A percentile compares a stretch with the other conserved stretches of the same genome.
Conservation (phyloP, 2,329 filamentous ascomycete species). For the Fusarium pseudoanthophilum region DNA sequence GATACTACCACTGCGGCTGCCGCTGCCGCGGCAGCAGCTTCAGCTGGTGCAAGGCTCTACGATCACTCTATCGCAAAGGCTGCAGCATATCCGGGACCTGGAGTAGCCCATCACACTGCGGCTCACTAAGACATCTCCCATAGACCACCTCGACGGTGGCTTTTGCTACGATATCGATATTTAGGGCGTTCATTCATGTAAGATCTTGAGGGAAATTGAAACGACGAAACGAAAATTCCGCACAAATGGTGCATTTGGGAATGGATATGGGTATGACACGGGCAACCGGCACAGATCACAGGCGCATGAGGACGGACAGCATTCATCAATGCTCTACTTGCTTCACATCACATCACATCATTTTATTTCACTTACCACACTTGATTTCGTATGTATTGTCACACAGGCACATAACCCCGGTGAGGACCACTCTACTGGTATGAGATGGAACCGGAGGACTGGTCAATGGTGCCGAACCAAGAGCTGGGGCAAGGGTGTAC, state of each 20-base stretch:
- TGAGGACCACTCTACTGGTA: constrained; percentile 34
- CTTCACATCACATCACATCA: neutral
- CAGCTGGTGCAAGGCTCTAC: constrained; percentile 29
- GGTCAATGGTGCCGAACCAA: constrained; percentile 23
- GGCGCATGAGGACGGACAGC: constrained; percentile 38
- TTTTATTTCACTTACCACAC: constrained; percentile 8
- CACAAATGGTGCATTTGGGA: constrained; percentile 27
- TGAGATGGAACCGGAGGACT: constrained; percentile 23
- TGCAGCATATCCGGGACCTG: constrained; percentile 25
- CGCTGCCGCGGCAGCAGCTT: constrained; percentile 17
- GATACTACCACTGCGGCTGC: constrained; percentile 21
- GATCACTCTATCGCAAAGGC: constrained; percentile 33
- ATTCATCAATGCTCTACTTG: constrained; percentile 31
- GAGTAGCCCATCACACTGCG: constrained; percentile 17
- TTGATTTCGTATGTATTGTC: constrained; percentile 25
- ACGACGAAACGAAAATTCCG: constrained; percentile 29
- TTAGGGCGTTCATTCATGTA: constrained; percentile 26
- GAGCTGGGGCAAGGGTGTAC: constrained; percentile 10
- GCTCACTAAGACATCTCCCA: constrained; percentile 23
- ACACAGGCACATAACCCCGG: constrained; percentile 31
- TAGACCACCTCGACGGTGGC: neutral
- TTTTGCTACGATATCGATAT: neutral
- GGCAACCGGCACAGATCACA: constrained; percentile 19
- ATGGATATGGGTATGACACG: constrained; percentile 14
- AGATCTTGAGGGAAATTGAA: constrained; percentile 30